Evolutionary conservation across 345 rosid species (phyloP).

Genomic region (Citrus cavaleriei): DNA sequence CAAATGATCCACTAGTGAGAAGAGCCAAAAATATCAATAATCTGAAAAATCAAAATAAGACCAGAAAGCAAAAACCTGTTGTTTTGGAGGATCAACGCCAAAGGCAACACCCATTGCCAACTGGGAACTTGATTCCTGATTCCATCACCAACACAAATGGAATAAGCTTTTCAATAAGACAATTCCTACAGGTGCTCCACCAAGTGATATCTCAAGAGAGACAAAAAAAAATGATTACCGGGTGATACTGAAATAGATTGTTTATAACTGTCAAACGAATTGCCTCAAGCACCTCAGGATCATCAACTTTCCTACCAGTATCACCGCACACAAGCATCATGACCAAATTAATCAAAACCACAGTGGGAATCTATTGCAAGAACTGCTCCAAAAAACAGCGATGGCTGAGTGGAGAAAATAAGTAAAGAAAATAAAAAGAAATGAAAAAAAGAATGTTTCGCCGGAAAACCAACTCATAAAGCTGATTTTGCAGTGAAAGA

Average conservation of each 20-base stretch:
- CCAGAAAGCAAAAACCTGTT: slow-evolving; percentile 35
- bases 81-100: slow-evolving; percentile 73
- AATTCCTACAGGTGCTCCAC: neutral
- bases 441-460: too few species aligned
- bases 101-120: slow-evolving; percentile 95
- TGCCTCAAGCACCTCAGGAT: slow-evolving; percentile 92
- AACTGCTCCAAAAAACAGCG: neutral
- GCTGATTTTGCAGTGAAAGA: too few species aligned
- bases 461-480: too few species aligned
- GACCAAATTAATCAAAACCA: slow-evolving; percentile 6
- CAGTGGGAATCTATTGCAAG: neutral
- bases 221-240: slow-evolving; percentile 42
- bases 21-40: slow-evolving; percentile 14
- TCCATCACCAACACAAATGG: slow-evolving; percentile 20
- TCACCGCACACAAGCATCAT: slow-evolving; percentile 42
- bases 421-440: too few species aligned
- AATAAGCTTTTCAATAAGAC: slow-evolving; percentile 8
- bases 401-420: too few species aligned
- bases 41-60: neutral
- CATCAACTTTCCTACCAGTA: slow-evolving; percentile 93
- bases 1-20: neutral
- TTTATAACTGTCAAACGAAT: slow-evolving; percentile 92
- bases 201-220: neutral
- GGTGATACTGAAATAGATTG: slow-evolving; percentile 88
- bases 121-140: slow-evolving; percentile 94